Base-by-base conservation (phyloP, 2,329 filamentous ascomycete species). In the Macrophomina phaseolina region DNA sequence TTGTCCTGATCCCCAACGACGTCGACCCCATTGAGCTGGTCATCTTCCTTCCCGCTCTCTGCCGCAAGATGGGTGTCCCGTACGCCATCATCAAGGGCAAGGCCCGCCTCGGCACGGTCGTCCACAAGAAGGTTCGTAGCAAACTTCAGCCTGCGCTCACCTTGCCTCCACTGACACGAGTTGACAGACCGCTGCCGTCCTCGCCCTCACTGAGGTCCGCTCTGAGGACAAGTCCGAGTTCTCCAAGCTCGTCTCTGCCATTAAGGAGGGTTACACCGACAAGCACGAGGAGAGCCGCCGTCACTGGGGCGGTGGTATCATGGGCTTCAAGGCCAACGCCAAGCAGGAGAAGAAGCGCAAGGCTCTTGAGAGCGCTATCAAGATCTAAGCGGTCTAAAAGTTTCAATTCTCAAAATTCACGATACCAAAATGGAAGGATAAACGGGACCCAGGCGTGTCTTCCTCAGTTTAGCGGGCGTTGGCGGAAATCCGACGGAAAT, bases 11-110 rank as follows among this genome's bases (percentile, higher is more conserved):
- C 82, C 92, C 95, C 83, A 97, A 99, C 87, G 95, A 99, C 81
- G 96, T 99, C 77, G 95, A 99, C 88, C 95, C 95, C 78, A 99
- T 99, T 81, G 95, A 99, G 89, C 86, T 99, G 77, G 96, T 99
- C 79, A 93, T 99, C 84, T 99, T 97, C 91, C 90, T 99, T 72
- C 95, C 95, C 75, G 94, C 95, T 78, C 92, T 99, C 75, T 99
- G 95, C 92, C 92, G 94, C 85, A 99, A 99, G 92, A 99, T 99
- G 94, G 96, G 96, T 86, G 90, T 97, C 76, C 95, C 96, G 72
- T 99, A 98, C 83, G 95, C 94, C 81, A 98, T 99, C 77, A 89
- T 99, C 81, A 99, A 99, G 92, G 95, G 95, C 87, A 99, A 99
- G 92, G 95, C 95, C 75, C 91, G 95, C 85, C 92, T 99, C 78